Percentiles rank a stretch among this genome's conserved stretches.
Conservation (phyloP, 2,329 filamentous ascomycete species). For the Diaporthe capsici region DNA sequence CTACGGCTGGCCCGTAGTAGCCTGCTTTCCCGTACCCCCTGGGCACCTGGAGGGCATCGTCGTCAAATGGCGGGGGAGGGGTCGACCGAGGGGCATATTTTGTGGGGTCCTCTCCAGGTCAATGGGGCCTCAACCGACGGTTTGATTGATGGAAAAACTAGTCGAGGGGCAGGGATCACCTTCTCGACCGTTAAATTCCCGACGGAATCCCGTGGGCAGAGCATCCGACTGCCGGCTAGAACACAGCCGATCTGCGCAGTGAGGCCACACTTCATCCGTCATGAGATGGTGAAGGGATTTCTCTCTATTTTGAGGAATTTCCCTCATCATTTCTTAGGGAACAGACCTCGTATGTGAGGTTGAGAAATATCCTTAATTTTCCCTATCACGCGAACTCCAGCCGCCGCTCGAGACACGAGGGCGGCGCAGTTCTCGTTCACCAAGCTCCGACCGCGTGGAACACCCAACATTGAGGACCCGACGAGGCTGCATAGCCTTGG, state of each 20-base stretch:
- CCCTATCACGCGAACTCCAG: too few relatives aligned
- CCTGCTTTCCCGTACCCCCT: not conserved
- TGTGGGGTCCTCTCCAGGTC: constrained; percentile 34
- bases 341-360: not conserved
- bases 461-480: too few relatives aligned
- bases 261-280: constrained; percentile 3
- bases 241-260: not conserved
- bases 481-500: constrained; percentile 7
- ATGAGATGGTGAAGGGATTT: constrained; percentile 19
- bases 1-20: constrained; percentile 16
- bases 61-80: constrained; percentile 36
- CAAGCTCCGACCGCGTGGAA: not conserved
- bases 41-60: constrained; percentile 35
- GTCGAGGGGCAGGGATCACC: constrained; percentile 7
- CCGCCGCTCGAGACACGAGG: not conserved
- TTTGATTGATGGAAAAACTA: constrained; percentile 41
- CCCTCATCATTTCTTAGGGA: fast-evolving
- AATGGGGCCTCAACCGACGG: not conserved
- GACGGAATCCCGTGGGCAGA: constrained; percentile 24
- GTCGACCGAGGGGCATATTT: constrained; percentile 23
- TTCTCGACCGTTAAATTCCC: constrained; percentile 21
- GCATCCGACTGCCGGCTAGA: constrained; percentile 31
- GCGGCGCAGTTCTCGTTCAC: not conserved
- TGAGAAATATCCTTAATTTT: too few relatives aligned
- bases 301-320: not conserved